Evolutionary conservation across 257 asterid genomes (phyloP).

Genomic region (Catharanthus roseus): DNA sequence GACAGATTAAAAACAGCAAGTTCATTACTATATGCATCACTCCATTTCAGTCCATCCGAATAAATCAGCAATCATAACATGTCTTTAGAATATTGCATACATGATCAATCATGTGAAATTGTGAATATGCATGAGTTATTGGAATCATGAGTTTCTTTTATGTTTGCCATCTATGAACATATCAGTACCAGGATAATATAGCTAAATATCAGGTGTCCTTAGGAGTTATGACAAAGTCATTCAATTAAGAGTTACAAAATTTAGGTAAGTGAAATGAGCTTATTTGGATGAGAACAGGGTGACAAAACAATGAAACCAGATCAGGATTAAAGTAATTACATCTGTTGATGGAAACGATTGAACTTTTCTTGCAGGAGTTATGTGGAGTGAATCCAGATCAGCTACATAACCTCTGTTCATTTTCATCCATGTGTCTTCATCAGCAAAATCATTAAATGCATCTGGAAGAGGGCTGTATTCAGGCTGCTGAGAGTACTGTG

Average conservation of each 20-base stretch:
- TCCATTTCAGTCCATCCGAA: background rate
- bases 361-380: conserved; percentile 71
- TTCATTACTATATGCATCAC: background rate
- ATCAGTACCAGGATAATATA: background rate
- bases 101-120: background rate
- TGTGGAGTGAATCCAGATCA: conserved; percentile 77
- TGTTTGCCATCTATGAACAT: background rate
- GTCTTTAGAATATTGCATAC: too few relatives aligned
- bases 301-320: conserved; percentile 6
- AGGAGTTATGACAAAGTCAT: background rate
- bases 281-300: background rate
- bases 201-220: background rate
- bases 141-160: background rate
- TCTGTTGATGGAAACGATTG: conserved; percentile 58
- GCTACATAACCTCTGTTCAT: conserved; percentile 86
- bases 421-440: conserved; percentile 88
- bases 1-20: background rate
- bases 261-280: background rate
- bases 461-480: conserved; percentile 87
- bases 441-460: conserved; percentile 62
- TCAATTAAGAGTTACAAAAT: background rate
- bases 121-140: background rate
- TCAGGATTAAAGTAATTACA: conserved; percentile 32
- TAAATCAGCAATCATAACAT: background rate
- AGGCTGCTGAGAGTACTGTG: conserved; percentile 41